phyloP scores from a whole-genome alignment of 345 rosid species.

The Erysimum cheiranthoides region DNA sequence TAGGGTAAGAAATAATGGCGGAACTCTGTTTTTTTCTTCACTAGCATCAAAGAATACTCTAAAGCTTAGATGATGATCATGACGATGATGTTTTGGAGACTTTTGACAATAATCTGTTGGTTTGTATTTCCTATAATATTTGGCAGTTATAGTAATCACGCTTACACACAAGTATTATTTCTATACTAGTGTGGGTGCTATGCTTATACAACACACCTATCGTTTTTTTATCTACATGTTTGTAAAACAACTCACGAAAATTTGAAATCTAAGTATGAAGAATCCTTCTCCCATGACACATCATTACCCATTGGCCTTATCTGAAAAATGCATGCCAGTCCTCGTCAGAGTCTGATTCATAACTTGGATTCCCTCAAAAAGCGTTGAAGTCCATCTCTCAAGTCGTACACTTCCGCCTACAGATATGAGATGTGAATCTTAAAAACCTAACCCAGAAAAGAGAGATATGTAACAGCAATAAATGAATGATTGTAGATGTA shows the following conservation, averaged over 20 bases:
- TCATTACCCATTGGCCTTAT: constrained; percentile 5
- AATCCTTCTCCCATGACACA: neutral
- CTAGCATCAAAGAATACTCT: neutral
- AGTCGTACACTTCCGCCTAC: constrained; percentile 16
- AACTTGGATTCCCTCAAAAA: constrained; percentile 21
- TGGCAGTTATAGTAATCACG: constrained; percentile 12
- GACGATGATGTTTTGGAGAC: neutral
- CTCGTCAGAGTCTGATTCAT: constrained; percentile 27
- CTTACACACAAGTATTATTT: constrained; percentile 19
- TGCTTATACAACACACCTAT: constrained; percentile 12
- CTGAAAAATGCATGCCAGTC: neutral
- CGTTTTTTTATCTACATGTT: constrained; percentile 1
- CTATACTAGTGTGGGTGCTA: constrained; percentile 23
- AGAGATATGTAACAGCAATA: neutral
- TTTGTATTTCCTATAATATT: constrained; percentile 6
- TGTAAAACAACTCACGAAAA: constrained; percentile 13
- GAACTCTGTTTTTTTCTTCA: constrained; percentile 24
- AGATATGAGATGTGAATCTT: constrained; percentile 18
- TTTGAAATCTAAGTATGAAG: constrained; percentile 15
- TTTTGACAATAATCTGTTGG: constrained; percentile 35
- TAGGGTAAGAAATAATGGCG: constrained; percentile 38
- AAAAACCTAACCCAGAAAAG: neutral
- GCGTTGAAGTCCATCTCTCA: neutral
- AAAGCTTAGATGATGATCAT: neutral
- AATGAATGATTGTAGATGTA: constrained; percentile 7